phyloP scores from a whole-genome alignment of 1,284 basidiomycete genomes.

The Dichomitus squalens region DNA sequence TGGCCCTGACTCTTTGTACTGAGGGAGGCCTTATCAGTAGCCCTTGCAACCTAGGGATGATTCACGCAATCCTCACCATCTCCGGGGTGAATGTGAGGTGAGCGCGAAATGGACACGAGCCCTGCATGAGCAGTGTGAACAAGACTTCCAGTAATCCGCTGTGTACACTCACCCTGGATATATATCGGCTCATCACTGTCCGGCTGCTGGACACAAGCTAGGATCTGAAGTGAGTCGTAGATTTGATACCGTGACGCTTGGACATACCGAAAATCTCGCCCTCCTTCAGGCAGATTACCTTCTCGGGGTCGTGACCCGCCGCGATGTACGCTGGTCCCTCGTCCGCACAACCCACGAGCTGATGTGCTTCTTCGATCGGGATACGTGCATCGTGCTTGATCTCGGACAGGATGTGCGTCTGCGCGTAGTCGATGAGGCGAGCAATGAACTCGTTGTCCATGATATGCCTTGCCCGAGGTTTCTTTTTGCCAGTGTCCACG shows the following conservation, averaged over 20 bases:
- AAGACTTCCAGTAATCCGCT: not conserved
- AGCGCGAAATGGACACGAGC: conserved; percentile 59
- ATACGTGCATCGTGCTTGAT: conserved; percentile 77
- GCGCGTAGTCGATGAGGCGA: conserved; percentile 52
- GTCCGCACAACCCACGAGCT: conserved; percentile 78
- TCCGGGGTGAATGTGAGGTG: conserved; percentile 70
- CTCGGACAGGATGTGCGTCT: conserved; percentile 63
- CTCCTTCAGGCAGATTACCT: conserved; percentile 53
- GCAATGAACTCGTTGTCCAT: conserved; percentile 47
- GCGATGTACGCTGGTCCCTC: conserved; percentile 65
- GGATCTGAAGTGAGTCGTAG: not conserved
- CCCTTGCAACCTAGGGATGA: not conserved
- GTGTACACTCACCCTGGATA: conserved; percentile 45
- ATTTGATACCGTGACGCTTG: not conserved
- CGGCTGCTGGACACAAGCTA: conserved; percentile 58
- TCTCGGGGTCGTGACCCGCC: conserved; percentile 40
- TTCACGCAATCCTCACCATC: conserved; percentile 49
- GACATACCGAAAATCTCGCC: conserved; percentile 64
- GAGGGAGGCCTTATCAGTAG: not conserved
- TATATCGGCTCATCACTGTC: conserved; percentile 48
- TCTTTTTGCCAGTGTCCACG: conserved; percentile 44
- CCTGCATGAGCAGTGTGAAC: conserved; percentile 18
- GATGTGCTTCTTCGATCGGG: conserved; percentile 60
- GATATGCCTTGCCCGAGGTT: conserved; percentile 21
- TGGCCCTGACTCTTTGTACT: conserved; percentile 73